phyloP scores from a whole-genome alignment of 148 eudicot species.

The Vaccinium myrtillus region DNA sequence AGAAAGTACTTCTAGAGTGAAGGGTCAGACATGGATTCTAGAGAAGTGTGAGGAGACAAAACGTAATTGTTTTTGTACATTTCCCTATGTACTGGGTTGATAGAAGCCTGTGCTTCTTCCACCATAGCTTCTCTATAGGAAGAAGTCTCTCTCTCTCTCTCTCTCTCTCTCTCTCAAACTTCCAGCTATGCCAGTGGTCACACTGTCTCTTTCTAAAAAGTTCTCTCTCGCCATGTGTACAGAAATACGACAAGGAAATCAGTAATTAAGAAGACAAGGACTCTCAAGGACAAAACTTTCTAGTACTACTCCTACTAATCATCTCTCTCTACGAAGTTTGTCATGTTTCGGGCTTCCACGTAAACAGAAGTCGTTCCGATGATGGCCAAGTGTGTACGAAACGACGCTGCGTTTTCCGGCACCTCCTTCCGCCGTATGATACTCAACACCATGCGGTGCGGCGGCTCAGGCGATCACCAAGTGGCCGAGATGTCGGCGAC shows the following conservation, averaged over 20 bases:
- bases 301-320: no score
- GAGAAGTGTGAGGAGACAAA: neutral
- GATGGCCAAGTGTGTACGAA: constrained; percentile 37
- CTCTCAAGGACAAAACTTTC: no score
- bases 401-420: constrained; percentile 35
- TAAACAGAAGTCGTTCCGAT: neutral
- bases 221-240: no score
- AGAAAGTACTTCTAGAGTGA: no score
- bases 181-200: no score
- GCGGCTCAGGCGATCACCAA: constrained; percentile 28
- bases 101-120: neutral
- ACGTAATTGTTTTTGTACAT: neutral
- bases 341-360: no score
- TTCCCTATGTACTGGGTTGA: neutral
- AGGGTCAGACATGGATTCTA: neutral
- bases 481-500: neutral
- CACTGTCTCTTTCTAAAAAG: no score
- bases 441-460: constrained; percentile 54
- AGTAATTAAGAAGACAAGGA: no score
- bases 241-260: no score
- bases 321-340: no score
- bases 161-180: neutral
- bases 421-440: constrained; percentile 49
- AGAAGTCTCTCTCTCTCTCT: neutral
- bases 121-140: neutral